Conservation (phyloP, 805 yeast species). For the Metschnikowia rubicola region DNA sequence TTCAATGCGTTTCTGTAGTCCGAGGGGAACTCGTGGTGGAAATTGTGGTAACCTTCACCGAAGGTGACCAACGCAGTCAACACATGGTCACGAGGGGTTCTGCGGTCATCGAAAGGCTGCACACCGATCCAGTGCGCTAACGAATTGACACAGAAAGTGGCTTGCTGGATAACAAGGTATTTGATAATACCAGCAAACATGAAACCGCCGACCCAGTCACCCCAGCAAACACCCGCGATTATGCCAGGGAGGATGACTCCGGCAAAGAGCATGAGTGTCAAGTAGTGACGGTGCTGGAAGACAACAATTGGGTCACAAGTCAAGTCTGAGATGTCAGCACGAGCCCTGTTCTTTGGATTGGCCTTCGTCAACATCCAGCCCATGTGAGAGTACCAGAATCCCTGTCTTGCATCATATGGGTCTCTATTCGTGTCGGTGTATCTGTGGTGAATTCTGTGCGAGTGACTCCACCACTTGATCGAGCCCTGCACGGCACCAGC, state of each 20-base stretch:
- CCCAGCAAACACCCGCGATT: slow-evolving; percentile 28
- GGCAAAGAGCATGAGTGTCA: slow-evolving; percentile 53
- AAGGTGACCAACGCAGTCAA: slow-evolving; percentile 78
- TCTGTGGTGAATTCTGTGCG: slow-evolving; percentile 83
- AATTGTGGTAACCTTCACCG: slow-evolving; percentile 88
- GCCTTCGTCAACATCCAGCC: slow-evolving; percentile 84
- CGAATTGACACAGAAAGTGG: slow-evolving; percentile 82
- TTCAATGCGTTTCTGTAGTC: slow-evolving; percentile 84
- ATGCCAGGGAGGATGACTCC: slow-evolving; percentile 64
- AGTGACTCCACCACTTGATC: slow-evolving; percentile 86
- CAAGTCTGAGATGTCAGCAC: slow-evolving; percentile 78
- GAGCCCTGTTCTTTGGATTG: slow-evolving; percentile 76
- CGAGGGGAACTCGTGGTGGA: slow-evolving; percentile 87
- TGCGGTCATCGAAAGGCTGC: slow-evolving; percentile 83
- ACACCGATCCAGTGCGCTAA: slow-evolving; percentile 84
- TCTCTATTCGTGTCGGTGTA: slow-evolving; percentile 81
- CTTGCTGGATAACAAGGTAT: slow-evolving; percentile 73
- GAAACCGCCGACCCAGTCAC: slow-evolving; percentile 61
- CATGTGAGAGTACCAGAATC: slow-evolving; percentile 80
- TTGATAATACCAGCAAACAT: slow-evolving; percentile 72
- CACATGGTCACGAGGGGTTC: slow-evolving; percentile 83
- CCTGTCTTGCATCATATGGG: slow-evolving; percentile 82
- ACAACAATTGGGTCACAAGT: slow-evolving; percentile 74
- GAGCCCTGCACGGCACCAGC: slow-evolving; percentile 84
- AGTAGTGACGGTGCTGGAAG: slow-evolving; percentile 79